Evolutionary conservation across 2,329 filamentous ascomycete species (phyloP), one percentile per base, ranked within the genome.

Genomic region (Nigrospora sphaerica): DNA sequence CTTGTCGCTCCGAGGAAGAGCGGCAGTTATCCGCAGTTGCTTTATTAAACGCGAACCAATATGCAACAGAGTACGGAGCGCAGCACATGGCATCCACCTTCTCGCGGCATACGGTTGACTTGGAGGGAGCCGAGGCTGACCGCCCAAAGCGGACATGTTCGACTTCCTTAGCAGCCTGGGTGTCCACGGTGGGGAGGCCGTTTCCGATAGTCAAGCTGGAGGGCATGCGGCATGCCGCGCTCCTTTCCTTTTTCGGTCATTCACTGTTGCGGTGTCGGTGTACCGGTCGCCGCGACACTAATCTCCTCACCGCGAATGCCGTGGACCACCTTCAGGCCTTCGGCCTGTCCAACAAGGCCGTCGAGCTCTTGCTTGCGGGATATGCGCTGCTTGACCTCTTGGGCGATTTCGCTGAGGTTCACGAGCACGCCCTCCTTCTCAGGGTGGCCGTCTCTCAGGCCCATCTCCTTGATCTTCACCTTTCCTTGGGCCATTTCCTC

Each of bases 351-450:
- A 3, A 67, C 66, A 50, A 74, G 61, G 17, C 65, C 59, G 46
- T 75, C 72, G 33, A 74, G 57, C 55, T 66, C 64, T 43, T 65
- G 62, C 57, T 71, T 73, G 48, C 69, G 63, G 47, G 42, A 40
- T 31, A 54, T 41, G 19, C 47, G 49, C 39, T 52, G 43, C 63
- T 75, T 79, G 37, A 90, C 73, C 65, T 88, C 85, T 12, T 70
- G 63, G 3, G 82, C 78, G 59, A 91, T 67, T 46, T 82, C 73
- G 32, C 66, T 67, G 52, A 86, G 73, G 45, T 83, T 72, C 18
- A 96, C 80, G 47, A 90, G 68, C 37, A 91, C 77, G 42, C 91
- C 92, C 49, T 95, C 87, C 72, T 96, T 95, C 65, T 95, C 88
- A 0, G 89, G 84, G 73, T 96, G 87, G 23, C 83, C 88, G 36